Base-by-base conservation (phyloP, 2,329 filamentous ascomycete species). In the Phaeosphaeria sp. region DNA sequence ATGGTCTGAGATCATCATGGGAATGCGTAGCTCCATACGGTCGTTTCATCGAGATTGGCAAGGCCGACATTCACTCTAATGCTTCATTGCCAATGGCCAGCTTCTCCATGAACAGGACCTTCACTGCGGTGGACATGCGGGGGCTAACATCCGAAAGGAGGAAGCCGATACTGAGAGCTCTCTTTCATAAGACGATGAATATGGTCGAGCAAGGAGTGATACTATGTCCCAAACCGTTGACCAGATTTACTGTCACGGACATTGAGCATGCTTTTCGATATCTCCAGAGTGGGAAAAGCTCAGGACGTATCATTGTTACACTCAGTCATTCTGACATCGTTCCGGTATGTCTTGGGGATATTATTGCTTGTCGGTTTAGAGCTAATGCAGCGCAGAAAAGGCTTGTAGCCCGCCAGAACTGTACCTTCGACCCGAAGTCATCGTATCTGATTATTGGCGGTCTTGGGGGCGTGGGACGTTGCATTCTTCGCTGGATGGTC, bases 281-380 rank as follows among this genome's bases (percentile, higher is more conserved):
- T 77, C 22, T 73, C 70, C 27, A 57, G 59, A 30, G 44, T 17
- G 75, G 77, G 0, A 73, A 73, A 24, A 75, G 78, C 43, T 74
- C 72, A 8, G 79, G 79, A 5, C 81, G 81, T 61, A 61, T 80
- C 1, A 73, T 80, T 11, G 63, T 81, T 13, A 58, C 64, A 13
- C 49, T 52, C 13, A 55, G 62, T 78, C 17, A 55, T 57, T 45
- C 46, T 8, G 50, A 52, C 17, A 53, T 50, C 15, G 49, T 60
- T 27, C 57, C 40, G 17, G 46, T 49, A 39, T 6, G 46, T 33
- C 25, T 30, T n/a, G n/a, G n/a, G n/a, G n/a, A n/a, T n/a, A n/a
- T n/a, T n/a, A n/a, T n/a, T n/a, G n/a, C n/a, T n/a, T n/a, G n/a
- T n/a, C n/a, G n/a, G 13, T 48, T n/a, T 53, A 43, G 7, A 39